phyloP scores from a whole-genome alignment of 495 filamentous ascomycete genomes.

The Talaromyces liani region DNA sequence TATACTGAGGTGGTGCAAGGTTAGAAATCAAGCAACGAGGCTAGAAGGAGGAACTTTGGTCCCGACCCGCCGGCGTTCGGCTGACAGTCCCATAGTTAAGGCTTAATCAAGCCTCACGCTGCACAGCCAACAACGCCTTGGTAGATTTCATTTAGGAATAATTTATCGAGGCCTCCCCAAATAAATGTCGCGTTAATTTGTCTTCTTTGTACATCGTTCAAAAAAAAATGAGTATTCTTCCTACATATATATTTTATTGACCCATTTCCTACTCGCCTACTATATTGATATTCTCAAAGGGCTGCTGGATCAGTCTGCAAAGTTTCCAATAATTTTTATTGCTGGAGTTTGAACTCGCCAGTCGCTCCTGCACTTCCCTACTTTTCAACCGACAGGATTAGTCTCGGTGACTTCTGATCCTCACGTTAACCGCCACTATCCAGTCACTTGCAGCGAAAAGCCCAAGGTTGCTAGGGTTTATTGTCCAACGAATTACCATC shows the following conservation, averaged over 20 bases:
- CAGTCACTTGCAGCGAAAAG: background rate
- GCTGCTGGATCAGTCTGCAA: background rate
- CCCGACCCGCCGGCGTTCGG: background rate
- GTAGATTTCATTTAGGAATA: background rate
- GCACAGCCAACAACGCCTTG: background rate
- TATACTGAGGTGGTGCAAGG: background rate
- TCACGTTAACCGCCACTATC: conserved; percentile 4
- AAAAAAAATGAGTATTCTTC: background rate
- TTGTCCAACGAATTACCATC: background rate
- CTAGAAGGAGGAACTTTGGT: background rate
- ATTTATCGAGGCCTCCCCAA: background rate
- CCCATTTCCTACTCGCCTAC: background rate
- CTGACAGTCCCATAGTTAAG: background rate
- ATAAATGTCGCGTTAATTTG: background rate
- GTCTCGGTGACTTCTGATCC: background rate
- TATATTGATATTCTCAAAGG: background rate
- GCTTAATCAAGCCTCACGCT: background rate
- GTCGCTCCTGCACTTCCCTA: background rate
- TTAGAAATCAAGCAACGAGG: background rate
- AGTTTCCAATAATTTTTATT: background rate
- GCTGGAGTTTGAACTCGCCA: background rate
- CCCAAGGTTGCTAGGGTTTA: background rate
- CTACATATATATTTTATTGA: background rate
- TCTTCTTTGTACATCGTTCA: background rate
- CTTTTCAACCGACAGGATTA: background rate